Percentiles rank a stretch among this genome's conserved stretches.
Evolutionary conservation across 2,329 filamentous ascomycete genomes (phyloP).

Genomic region (Neurospora sp.): DNA sequence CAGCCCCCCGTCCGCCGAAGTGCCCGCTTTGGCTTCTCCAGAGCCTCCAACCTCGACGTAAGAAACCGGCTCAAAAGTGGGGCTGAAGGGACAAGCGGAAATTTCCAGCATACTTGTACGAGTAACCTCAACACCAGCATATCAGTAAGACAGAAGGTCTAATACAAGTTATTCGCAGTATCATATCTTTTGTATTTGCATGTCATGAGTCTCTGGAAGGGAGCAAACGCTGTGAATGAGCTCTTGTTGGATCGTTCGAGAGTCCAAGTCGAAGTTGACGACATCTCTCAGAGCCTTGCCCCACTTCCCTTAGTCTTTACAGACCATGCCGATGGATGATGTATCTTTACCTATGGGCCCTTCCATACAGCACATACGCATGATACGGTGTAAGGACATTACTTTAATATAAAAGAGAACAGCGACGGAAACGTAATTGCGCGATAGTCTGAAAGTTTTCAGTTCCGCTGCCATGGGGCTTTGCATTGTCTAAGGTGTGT

Average conservation of each 20-base stretch:
- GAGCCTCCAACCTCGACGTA: background rate
- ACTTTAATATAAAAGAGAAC: background rate
- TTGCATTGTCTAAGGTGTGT: background rate
- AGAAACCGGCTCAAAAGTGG: background rate
- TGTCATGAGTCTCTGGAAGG: background rate
- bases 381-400: background rate
- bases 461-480: background rate
- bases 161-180: background rate
- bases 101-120: background rate
- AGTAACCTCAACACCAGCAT: background rate
- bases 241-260: background rate
- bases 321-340: background rate
- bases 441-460: background rate
- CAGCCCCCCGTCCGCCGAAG: background rate
- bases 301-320: background rate
- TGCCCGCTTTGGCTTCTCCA: background rate
- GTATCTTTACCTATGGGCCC: background rate
- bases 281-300: background rate
- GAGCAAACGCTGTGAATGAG: background rate
- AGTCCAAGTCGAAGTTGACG: background rate
- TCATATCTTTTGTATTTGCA: background rate
- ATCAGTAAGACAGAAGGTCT: background rate
- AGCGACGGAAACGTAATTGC: background rate
- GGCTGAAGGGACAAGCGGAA: background rate
- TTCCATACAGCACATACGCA: background rate